Conservation (phyloP, 306 rosid species). For the Erythrophleum fordii region DNA sequence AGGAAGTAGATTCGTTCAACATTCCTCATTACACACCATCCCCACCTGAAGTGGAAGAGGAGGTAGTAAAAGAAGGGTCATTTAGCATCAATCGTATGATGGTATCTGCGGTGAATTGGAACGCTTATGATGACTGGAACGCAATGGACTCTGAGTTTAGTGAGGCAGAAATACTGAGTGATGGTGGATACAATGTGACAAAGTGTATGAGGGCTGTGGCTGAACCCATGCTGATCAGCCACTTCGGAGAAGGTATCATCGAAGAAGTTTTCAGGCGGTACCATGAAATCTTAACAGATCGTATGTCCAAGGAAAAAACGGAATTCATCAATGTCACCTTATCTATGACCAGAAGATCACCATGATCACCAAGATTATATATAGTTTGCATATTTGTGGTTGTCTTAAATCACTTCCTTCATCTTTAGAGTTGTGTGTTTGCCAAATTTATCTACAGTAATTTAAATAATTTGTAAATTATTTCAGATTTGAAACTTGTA, state of each 20-base stretch:
- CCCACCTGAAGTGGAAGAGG: conserved; percentile 48
- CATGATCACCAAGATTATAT: neutral
- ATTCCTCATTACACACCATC: conserved; percentile 64
- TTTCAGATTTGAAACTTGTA: neutral
- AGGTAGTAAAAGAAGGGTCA: conserved; percentile 56
- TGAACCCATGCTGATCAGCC: conserved; percentile 32
- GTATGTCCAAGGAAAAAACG: conserved; percentile 41
- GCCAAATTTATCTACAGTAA: neutral
- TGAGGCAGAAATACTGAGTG: neutral
- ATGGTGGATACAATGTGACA: conserved; percentile 41
- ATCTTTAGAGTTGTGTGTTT: neutral
- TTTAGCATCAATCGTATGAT: conserved; percentile 40
- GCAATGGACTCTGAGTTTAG: neutral
- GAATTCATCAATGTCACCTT: conserved; percentile 37
- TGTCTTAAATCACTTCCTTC: neutral
- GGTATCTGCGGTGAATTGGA: conserved; percentile 46
- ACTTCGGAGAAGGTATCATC: conserved; percentile 44
- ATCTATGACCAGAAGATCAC: conserved; percentile 1
- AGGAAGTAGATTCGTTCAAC: conserved; percentile 55
- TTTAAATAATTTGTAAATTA: neutral
- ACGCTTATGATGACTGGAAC: conserved; percentile 34
- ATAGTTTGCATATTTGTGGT: neutral
- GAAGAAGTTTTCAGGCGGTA: conserved; percentile 39
- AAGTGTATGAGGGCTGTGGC: conserved; percentile 55
- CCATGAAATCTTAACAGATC: conserved; percentile 33